phyloP scores from a whole-genome alignment of 148 eudicot species.

The Fagopyrum homotropicum region DNA sequence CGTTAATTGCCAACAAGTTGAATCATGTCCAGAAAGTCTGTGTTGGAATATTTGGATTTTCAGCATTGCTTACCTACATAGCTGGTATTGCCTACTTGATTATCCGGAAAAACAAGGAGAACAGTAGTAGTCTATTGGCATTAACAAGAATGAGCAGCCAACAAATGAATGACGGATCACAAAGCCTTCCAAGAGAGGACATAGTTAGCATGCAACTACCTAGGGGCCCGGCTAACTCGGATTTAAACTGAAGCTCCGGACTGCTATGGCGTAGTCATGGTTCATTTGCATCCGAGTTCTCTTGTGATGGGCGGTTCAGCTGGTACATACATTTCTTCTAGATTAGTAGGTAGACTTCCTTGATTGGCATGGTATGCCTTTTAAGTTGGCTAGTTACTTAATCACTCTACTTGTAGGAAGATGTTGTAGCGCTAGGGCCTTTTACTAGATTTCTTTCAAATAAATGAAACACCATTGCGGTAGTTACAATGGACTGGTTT shows the following conservation, averaged over 20 bases:
- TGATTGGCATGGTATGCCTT: too few species aligned
- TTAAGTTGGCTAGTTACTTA: too few species aligned
- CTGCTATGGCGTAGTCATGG: background rate
- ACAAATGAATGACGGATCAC: conserved; percentile 10
- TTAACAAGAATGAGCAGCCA: conserved; percentile 42
- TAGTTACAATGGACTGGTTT: too few species aligned
- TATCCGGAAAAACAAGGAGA: conserved; percentile 60
- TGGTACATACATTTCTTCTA: too few species aligned
- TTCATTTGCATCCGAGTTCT: background rate
- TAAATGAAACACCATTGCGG: too few species aligned
- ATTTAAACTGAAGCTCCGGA: background rate
- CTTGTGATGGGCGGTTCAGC: too few species aligned
- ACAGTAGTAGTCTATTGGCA: conserved; percentile 39
- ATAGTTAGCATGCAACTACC: conserved; percentile 85
- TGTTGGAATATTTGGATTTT: conserved; percentile 60
- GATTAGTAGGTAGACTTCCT: too few species aligned
- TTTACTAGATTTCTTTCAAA: too few species aligned
- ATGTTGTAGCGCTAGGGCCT: too few species aligned
- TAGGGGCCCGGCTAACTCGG: conserved; percentile 20
- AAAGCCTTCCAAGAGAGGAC: conserved; percentile 64
- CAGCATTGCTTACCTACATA: conserved; percentile 60
- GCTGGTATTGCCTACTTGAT: conserved; percentile 68
- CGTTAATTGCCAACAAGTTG: conserved; percentile 58
- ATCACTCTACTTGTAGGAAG: too few species aligned
- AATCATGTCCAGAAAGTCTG: conserved; percentile 38